phyloP scores from a whole-genome alignment of 306 rosid genomes.

The Prunus dulcis region DNA sequence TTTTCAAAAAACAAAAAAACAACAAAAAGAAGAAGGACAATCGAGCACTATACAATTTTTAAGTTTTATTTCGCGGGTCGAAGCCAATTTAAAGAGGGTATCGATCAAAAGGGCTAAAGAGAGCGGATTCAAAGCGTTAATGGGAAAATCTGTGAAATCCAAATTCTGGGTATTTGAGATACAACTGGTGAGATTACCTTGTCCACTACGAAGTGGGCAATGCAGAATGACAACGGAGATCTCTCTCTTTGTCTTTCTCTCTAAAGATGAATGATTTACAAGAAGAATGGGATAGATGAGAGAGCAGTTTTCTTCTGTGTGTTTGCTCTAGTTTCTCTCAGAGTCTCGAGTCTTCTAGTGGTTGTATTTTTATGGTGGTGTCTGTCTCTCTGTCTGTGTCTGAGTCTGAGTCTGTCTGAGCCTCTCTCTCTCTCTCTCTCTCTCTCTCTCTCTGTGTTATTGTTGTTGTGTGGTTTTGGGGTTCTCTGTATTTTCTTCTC shows the following conservation, averaged over 20 bases:
- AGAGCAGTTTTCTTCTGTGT: constrained; percentile 2
- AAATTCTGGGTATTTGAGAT: constrained; percentile 6
- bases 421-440: background rate
- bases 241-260: constrained; percentile 21
- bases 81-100: background rate
- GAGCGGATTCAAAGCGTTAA: constrained; percentile 17
- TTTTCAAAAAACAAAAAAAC: background rate
- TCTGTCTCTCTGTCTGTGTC: background rate
- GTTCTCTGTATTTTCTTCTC: background rate
- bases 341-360: background rate
- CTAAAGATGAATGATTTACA: constrained; percentile 9
- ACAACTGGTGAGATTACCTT: constrained; percentile 38
- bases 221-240: constrained; percentile 51
- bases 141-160: constrained; percentile 8
- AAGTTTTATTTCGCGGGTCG: background rate
- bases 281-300: background rate
- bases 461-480: background rate
- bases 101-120: constrained; percentile 25
- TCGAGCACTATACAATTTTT: constrained; percentile 16
- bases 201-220: constrained; percentile 55
- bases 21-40: background rate
- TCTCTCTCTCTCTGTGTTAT: background rate
- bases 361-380: background rate
- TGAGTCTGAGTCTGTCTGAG: constrained; percentile 10
- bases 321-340: background rate